Percentiles rank a stretch among this genome's conserved stretches.
Evolutionary conservation across 495 filamentous ascomycete species (phyloP).

Genomic region (Niebla homalea): DNA sequence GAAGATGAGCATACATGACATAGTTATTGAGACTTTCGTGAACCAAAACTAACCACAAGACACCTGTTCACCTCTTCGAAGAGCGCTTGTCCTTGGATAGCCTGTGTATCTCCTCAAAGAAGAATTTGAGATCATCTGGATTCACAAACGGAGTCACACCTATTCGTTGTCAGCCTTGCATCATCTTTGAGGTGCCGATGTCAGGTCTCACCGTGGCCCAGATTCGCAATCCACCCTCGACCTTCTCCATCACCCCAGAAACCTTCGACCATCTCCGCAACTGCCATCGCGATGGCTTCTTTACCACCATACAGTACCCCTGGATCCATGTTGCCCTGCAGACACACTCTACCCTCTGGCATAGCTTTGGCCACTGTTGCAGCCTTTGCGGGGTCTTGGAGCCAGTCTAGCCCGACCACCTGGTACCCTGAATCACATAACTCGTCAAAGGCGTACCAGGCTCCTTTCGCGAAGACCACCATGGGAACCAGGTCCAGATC

Average conservation of each 20-base stretch:
- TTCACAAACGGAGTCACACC: conserved; percentile 88
- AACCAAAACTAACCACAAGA: no score
- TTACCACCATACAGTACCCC: conserved; percentile 79
- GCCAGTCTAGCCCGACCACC: conserved; percentile 89
- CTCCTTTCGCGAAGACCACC: conserved; percentile 99
- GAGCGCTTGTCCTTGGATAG: conserved; percentile 1
- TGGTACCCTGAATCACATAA: conserved; percentile 83
- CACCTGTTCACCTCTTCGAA: not conserved
- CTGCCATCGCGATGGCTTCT: conserved; percentile 62
- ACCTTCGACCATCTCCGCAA: conserved; percentile 72
- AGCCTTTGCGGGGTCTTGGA: conserved; percentile 77
- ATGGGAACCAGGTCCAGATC: conserved; percentile 74
- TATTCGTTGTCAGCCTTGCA: conserved; percentile 20
- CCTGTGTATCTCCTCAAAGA: conserved; percentile 84
- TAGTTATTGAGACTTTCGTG: no score
- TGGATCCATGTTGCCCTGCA: conserved; percentile 94
- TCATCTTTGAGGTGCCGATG: not conserved
- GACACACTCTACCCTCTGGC: conserved; percentile 45
- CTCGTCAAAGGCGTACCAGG: conserved; percentile 89
- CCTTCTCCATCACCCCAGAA: conserved; percentile 86
- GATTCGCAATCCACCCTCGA: conserved; percentile 76
- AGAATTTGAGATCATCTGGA: conserved; percentile 83
- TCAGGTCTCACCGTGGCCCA: conserved; percentile 63
- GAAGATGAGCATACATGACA: no score
- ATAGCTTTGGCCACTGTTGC: conserved; percentile 49